A percentile compares a stretch with the other conserved stretches of the same genome.
phyloP scores from a whole-genome alignment of 768 basidiomycete species.

The Galerina marginata region DNA sequence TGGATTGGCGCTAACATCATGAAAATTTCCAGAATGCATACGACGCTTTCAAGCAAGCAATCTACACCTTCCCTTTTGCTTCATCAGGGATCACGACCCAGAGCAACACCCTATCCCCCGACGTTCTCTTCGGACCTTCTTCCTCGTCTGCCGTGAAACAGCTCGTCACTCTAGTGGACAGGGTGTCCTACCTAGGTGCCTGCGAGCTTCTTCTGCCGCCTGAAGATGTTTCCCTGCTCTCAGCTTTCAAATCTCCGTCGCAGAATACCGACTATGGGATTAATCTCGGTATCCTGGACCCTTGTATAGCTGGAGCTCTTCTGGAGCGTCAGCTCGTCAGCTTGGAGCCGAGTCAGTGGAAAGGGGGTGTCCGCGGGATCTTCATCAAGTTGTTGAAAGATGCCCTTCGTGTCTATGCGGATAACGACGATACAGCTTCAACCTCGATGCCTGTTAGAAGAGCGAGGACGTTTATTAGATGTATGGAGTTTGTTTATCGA shows the following conservation, averaged over 20 bases:
- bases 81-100: constrained; percentile 43
- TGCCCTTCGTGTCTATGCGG: constrained; percentile 53
- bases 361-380: constrained; percentile 53
- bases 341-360: constrained; percentile 61
- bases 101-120: constrained; percentile 31
- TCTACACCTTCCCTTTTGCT: constrained; percentile 59
- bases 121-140: constrained; percentile 42
- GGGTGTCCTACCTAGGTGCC: constrained; percentile 67
- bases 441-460: constrained; percentile 57
- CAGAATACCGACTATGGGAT: neutral
- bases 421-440: constrained; percentile 7
- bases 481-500: constrained; percentile 58
- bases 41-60: constrained; percentile 55
- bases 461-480: constrained; percentile 58
- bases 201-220: constrained; percentile 68
- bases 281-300: constrained; percentile 20
- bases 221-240: constrained; percentile 52
- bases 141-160: constrained; percentile 52
- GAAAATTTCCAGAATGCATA: constrained; percentile 57
- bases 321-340: constrained; percentile 65
- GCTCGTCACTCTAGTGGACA: constrained; percentile 64
- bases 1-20: neutral
- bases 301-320: constrained; percentile 53
- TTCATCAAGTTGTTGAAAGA: constrained; percentile 52
- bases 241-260: constrained; percentile 11